A percentile compares a stretch with the other conserved stretches of the same genome.
phyloP scores from a whole-genome alignment of 768 basidiomycete species.

The Chalciporus chontae region DNA sequence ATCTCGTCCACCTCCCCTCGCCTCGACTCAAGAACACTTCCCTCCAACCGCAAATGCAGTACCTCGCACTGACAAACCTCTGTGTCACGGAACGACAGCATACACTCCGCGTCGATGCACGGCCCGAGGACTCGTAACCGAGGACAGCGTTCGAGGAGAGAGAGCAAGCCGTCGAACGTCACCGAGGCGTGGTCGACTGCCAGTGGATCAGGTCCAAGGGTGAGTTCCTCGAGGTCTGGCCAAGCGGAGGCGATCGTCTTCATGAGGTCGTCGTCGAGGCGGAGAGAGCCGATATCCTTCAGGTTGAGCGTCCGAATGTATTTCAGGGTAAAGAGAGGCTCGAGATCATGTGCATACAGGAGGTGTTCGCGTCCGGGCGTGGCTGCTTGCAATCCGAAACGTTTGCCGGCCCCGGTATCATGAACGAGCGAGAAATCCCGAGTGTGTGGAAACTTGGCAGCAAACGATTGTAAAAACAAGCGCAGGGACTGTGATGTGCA shows the following conservation, averaged over 20 bases:
- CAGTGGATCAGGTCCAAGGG: conserved; percentile 1
- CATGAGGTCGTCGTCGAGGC: conserved; percentile 15
- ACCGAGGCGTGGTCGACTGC: neutral
- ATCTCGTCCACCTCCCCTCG: conserved; percentile 18
- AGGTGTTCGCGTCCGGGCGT: conserved; percentile 18
- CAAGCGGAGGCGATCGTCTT: conserved; percentile 13
- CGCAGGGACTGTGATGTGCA: conserved; percentile 18
- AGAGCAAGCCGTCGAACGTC: conserved; percentile 20
- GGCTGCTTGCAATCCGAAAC: conserved; percentile 17
- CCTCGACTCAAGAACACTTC: conserved; percentile 10
- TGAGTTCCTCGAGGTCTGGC: conserved; percentile 18
- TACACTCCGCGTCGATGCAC: conserved; percentile 14
- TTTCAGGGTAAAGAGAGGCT: conserved; percentile 14
- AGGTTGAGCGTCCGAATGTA: conserved; percentile 13
- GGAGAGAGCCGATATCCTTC: conserved; percentile 14
- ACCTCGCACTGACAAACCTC: conserved; percentile 11
- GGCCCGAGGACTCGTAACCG: conserved; percentile 8
- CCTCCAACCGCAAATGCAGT: conserved; percentile 16
- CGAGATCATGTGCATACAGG: conserved; percentile 7
- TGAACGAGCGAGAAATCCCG: conserved; percentile 22
- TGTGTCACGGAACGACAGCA: conserved; percentile 10
- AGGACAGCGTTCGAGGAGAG: conserved; percentile 20
- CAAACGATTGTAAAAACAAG: conserved; percentile 11
- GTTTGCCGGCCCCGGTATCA: conserved; percentile 14
- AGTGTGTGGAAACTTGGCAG: conserved; percentile 8